A percentile compares a stretch with the other conserved stretches of the same genome.
phyloP scores from a whole-genome alignment of 306 rosid genomes.

The Albizia julibrissin region DNA sequence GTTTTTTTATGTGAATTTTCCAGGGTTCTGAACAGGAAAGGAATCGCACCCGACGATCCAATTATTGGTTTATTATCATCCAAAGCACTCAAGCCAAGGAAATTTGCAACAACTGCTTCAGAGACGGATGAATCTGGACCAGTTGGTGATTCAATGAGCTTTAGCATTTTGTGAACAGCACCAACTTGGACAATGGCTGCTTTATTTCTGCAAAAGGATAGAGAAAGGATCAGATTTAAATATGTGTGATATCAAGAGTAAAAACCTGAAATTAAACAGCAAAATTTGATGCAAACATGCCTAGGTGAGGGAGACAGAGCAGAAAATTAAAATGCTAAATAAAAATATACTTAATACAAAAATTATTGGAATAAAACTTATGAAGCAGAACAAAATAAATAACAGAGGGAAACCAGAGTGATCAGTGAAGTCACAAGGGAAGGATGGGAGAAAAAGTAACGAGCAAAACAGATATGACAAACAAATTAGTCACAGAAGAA shows the following conservation, averaged over 20 bases:
- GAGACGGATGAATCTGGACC: constrained; percentile 57
- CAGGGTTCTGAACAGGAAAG: constrained; percentile 69
- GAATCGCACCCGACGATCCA: constrained; percentile 94
- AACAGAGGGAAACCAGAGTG: neutral
- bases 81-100: constrained; percentile 91
- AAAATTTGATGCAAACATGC: neutral
- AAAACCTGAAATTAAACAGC: neutral
- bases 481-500: neutral
- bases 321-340: neutral
- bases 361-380: neutral
- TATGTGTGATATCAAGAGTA: neutral
- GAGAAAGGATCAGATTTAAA: neutral
- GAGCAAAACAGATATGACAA: constrained; percentile 7
- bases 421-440: neutral
- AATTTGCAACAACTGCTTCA: constrained; percentile 87
- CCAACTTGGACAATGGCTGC: constrained; percentile 92
- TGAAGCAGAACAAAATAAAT: neutral
- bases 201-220: constrained; percentile 63
- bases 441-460: neutral
- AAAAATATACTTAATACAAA: neutral
- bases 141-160: constrained; percentile 61
- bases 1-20: constrained; percentile 37
- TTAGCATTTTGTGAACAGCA: constrained; percentile 86
- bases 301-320: constrained; percentile 1
- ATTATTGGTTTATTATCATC: constrained; percentile 85